A percentile compares a stretch with the other conserved stretches of the same genome.
Evolutionary conservation across 2,329 filamentous ascomycete species (phyloP).

Genomic region (Bipolaris zeicola): DNA sequence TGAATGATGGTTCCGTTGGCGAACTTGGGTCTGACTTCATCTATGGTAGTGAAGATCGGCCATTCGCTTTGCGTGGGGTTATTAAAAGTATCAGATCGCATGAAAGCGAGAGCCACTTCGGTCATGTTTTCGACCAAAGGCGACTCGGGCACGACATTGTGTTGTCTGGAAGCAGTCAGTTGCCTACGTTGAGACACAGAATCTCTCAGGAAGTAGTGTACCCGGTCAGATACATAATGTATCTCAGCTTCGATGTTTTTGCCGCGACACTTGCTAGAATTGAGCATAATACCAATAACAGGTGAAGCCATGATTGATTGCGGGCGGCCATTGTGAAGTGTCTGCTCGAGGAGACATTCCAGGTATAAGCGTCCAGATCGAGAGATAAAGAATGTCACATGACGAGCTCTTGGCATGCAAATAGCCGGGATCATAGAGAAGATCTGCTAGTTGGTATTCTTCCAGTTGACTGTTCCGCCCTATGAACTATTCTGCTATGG

Average conservation of each 20-base stretch:
- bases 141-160: constrained; percentile 32
- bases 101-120: constrained; percentile 41
- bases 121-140: constrained; percentile 27
- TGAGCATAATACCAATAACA: background rate
- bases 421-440: no score
- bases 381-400: background rate
- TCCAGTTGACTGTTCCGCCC: no score
- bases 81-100: constrained; percentile 39
- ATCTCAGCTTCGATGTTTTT: constrained; percentile 1
- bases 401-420: background rate
- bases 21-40: constrained; percentile 53
- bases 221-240: constrained; percentile 10
- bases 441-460: no score
- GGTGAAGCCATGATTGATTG: background rate
- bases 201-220: background rate
- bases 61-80: constrained; percentile 23
- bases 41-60: constrained; percentile 36
- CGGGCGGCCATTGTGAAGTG: background rate
- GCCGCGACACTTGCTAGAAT: background rate
- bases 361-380: background rate
- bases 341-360: background rate
- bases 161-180: constrained; percentile 26
- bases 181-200: background rate
- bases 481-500: no score
- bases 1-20: constrained; percentile 33